These are phyloP conservation scores for Acmispon strigosus DNA, from an alignment of 306 rosid genomes.

Conservation along the genomic window DNA sequence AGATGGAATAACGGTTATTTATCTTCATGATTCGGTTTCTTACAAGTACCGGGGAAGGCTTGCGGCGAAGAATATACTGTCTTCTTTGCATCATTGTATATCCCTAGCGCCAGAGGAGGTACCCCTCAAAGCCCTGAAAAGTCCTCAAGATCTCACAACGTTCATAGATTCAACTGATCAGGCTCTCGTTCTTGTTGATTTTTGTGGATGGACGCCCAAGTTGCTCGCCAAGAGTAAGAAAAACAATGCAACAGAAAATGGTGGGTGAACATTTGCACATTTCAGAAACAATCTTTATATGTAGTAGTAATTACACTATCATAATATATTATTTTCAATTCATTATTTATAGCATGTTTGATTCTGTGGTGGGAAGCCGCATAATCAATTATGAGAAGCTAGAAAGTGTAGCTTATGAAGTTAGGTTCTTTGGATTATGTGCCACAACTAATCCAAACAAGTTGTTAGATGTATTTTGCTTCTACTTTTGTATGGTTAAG, in stretches of 20 bases:
- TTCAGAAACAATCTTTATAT: not conserved
- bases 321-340: no score
- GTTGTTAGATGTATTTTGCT: not conserved
- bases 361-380: no score
- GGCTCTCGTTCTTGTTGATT: conserved; percentile 66
- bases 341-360: no score
- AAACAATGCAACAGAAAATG: conserved; percentile 44
- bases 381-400: no score
- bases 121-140: conserved; percentile 44
- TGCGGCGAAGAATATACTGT: conserved; percentile 40
- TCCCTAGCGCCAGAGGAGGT: conserved; percentile 40
- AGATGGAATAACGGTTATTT: conserved; percentile 45
- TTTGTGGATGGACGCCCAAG: conserved; percentile 75
- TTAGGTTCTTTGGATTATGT: no score
- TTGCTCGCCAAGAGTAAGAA: conserved; percentile 38
- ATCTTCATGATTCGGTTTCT: conserved; percentile 56
- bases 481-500: not conserved
- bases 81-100: conserved; percentile 41
- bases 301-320: no score
- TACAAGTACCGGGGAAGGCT: conserved; percentile 72
- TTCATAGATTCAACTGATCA: conserved; percentile 67
- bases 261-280: conserved; percentile 16
- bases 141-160: conserved; percentile 34
- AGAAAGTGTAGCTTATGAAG: no score
- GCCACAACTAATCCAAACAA: no score